These are phyloP conservation scores for Aspergillus aculeatus DNA, from an alignment of 2,329 filamentous ascomycete species.

Conservation along the genomic window DNA sequence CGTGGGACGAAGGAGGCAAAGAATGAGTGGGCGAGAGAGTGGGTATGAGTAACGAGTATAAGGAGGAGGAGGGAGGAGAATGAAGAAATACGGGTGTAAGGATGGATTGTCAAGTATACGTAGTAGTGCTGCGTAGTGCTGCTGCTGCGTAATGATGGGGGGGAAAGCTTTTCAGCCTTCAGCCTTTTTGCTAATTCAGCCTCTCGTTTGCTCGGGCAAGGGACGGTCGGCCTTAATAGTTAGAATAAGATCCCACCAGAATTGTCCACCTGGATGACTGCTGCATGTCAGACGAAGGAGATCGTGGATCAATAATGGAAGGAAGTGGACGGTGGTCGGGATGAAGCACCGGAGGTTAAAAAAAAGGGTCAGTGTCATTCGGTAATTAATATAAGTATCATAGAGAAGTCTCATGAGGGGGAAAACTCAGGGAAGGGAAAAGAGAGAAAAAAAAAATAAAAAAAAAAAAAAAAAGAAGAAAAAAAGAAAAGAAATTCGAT, in stretches of 20 bases:
- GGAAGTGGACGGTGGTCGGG: not conserved
- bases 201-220: no score
- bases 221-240: constrained; percentile 1
- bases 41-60: not conserved
- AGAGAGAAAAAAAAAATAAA: constrained; percentile 6
- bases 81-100: not conserved
- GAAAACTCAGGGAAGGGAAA: not conserved
- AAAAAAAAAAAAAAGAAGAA: constrained; percentile 5
- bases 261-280: not conserved
- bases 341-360: not conserved
- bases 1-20: constrained; percentile 1
- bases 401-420: not conserved
- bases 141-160: not conserved
- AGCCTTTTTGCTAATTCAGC: not conserved
- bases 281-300: constrained; percentile 4
- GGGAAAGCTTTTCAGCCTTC: not conserved
- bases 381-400: not conserved
- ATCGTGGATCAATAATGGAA: constrained; percentile 2
- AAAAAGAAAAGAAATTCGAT: not conserved
- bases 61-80: not conserved
- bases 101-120: not conserved
- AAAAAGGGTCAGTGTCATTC: not conserved
- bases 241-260: not conserved
- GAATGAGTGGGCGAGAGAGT: not conserved
- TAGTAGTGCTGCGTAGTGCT: not conserved